Base-by-base conservation (phyloP, 139 green algal species). In the Chlamydomonas sphaeroides region DNA sequence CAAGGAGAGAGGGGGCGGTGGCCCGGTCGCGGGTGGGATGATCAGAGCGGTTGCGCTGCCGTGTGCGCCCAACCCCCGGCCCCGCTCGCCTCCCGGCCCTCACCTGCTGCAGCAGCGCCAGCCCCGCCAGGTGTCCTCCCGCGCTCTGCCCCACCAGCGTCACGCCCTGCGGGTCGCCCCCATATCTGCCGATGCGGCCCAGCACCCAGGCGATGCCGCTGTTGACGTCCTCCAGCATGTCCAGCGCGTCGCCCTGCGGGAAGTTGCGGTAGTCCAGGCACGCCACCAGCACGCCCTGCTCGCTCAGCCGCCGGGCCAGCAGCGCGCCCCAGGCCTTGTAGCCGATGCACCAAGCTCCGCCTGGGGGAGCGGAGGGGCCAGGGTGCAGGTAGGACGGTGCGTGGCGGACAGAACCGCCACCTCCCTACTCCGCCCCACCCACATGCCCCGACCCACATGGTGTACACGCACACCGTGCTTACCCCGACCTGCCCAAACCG, bases 241-340 rank as follows among this genome's bases (percentile, higher is more conserved):
- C 92, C 18, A 88, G 57, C 4, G 89, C 86, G 11, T 86, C 93
- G 53, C 94, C 94, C 93, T 98, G 94, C 2, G 96, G 96, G 65
- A 98, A 98, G 85, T 99, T 99, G 18, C 95, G 80, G 90, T 99
- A 99, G 88, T 99, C 96, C 21, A 99, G 86, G 80, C 91, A 98
- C 3, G 87, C 92, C 39, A 98, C 95, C 28, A 99, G 70, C 39
- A 97, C 90, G 23, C 96, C 96, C 14, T 89, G 70, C 72, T 98
- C 86, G 68, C 91, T 94, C 20, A 99, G 88, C 48, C 94, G 85
- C 68, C 91, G 78, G 4, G 83, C 96, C 53, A 98, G 90, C 48
- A 98, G 87, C 18, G 96, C 93, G 25, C 96, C 96, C 96, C 96
- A 99, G 0, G 93, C 96, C 88, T 97, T 97, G 92, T 98, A 98